Evolutionary conservation across 2,329 filamentous ascomycete genomes (phyloP), one percentile per base, ranked within the genome.

Genomic region (Dactylonectria macrodidyma): DNA sequence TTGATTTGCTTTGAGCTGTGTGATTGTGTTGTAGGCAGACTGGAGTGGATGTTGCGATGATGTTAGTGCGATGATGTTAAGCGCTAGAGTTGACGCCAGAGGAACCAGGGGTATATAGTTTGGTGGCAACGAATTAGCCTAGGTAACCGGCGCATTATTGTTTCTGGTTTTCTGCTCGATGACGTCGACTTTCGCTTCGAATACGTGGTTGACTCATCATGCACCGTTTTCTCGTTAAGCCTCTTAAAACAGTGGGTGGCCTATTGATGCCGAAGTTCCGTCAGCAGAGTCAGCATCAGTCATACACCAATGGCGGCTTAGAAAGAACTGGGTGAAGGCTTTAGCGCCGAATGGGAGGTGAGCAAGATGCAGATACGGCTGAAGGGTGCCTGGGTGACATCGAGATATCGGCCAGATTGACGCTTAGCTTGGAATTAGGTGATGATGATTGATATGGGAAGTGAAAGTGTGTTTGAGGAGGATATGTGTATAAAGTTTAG

Each of bases 201-300:
- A 8, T 44, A 44, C 5, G 41, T 5, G n/a, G 3, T 16, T 44
- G 41, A 7, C 41, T 7, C 41, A 19, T 38, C 9, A 3, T 14
- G 3, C 41, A 44, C n/a, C 14, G 14, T 44, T n/a, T 44, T 44
- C 16, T n/a, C 16, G 3, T 44, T 6, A 2, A n/a, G 16, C 41
- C 16, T 44, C 41, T 44, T 16, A 5, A 16, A 46, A 46, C 46
- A 47, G 12, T 19, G 34, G n/a, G 33, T 30, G 54, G 41, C 58
- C 33, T 41, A 33, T 52, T 38, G 59, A 62, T 69, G 73, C 69
- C 67, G 62, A 65, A 55, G 24, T 75, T 68, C 73, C 73, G 73
- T 71, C 67, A 65, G 60, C 48, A 59, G 69, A 33, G 73, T 71
- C 67, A 65, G 60, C 48, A 61, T 73, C 24, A 67, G 61, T 67